Evolutionary conservation across 2,329 filamentous ascomycete species (phyloP).

Genomic region (Scytalidium lignicola): DNA sequence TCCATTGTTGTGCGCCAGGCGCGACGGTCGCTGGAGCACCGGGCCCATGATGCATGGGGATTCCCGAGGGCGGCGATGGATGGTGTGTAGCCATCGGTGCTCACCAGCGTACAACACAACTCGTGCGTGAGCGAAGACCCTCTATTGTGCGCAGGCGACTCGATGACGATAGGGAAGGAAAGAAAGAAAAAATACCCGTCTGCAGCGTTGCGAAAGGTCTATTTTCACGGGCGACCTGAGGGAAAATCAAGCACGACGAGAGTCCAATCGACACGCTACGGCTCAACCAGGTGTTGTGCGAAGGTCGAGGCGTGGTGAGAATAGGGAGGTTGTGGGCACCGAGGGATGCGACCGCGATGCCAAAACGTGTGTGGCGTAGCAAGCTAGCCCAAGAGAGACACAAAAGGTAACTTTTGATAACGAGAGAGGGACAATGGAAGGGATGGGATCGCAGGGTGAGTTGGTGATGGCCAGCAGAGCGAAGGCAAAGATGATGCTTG

Average conservation of each 20-base stretch:
- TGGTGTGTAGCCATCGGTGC: conserved; percentile 27
- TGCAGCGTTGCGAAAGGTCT: background rate
- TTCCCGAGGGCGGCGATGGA: conserved; percentile 47
- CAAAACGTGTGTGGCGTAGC: background rate
- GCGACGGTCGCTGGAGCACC: conserved; percentile 19
- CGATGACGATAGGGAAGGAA: background rate
- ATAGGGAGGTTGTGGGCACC: background rate
- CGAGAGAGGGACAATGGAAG: background rate
- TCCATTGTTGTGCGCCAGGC: conserved; percentile 21
- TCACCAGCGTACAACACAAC: conserved; percentile 1
- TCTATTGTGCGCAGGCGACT: background rate
- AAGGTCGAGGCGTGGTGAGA: background rate
- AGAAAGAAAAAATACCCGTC: too few relatives aligned
- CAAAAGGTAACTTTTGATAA: too few relatives aligned
- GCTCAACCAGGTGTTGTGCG: background rate
- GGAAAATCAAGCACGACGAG: background rate
- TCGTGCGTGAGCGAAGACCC: background rate
- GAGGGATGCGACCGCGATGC: background rate
- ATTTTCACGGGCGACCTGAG: background rate
- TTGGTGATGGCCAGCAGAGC: too few relatives aligned
- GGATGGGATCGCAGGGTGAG: too few relatives aligned
- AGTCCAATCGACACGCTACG: background rate
- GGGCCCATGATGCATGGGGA: conserved; percentile 38
- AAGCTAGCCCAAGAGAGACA: too few relatives aligned
- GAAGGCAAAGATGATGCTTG: background rate